Evolutionary conservation across 768 basidiomycete genomes (phyloP), one percentile per base, ranked within the genome.

Genomic region (Leccinum barrowsii): DNA sequence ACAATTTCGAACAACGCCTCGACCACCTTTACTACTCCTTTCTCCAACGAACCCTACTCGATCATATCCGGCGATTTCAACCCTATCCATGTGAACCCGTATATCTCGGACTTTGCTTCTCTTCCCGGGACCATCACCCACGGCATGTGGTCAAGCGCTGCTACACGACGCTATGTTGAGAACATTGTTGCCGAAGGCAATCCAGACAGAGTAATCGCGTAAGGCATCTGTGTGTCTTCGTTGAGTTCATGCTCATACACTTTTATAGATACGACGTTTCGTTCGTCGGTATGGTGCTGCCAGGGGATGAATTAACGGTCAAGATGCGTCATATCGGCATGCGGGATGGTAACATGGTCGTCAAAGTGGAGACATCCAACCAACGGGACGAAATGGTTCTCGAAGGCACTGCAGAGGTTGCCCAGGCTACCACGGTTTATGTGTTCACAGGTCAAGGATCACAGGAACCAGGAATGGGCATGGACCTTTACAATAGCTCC

Each of bases 371-470:
- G 67, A 96, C 94, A 1, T 76, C 82, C 72, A 98, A 98, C 74
- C 78, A 82, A 57, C 82, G 81, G 17, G 93, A 92, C 42, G 92
- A 95, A 73, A 97, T 92, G 76, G 93, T 99, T 57, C 79, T 99
- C 32, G 85, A 89, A 62, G 97, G 97, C 37, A 84, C 90, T 13
- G 93, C 95, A 3, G 94, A 98, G 73, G 94, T 98, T 60, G 85
- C 86, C 3, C 97, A 99, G 72, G 87, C 95, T 2, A 81, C 84
- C 17, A 96, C 94, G 5, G 93, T 92, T 34, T 98, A 98, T 64
- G 94, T 97, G 65, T 98, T 98, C 81, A 98, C 96, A 42, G 96
- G 96, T 30, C 96, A 98, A 72, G 96, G 96, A 56, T 98, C 95
- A 6, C 96, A 98, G 72, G 96, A 98, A 74, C 87, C 88, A 49